phyloP scores from a whole-genome alignment of 495 filamentous ascomycete species.

The Amphirosellinia nigrospora region DNA sequence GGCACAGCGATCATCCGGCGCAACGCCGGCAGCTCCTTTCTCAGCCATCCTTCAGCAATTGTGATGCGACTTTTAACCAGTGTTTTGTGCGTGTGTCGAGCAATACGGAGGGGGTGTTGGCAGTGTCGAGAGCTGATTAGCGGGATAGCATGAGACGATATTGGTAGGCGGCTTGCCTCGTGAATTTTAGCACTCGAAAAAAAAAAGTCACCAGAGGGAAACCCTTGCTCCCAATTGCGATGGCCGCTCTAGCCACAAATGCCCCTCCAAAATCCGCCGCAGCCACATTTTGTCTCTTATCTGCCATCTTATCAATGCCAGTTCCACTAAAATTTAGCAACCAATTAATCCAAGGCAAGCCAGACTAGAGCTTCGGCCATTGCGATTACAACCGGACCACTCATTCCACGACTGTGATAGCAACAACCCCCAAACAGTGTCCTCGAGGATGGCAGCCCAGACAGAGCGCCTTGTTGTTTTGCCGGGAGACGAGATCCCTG shows the following conservation, averaged over 20 bases:
- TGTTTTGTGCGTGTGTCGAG: background rate
- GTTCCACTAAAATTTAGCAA: slow-evolving; percentile 27
- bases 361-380: too few relatives aligned
- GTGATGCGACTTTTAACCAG: background rate
- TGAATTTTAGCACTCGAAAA: slow-evolving; percentile 32
- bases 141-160: slow-evolving; percentile 8
- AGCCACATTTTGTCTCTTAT: slow-evolving; percentile 20
- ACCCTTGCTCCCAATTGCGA: slow-evolving; percentile 9
- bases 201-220: slow-evolving; percentile 27
- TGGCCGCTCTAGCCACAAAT: slow-evolving; percentile 30
- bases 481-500: slow-evolving; percentile 77
- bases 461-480: slow-evolving; percentile 64
- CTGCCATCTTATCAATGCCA: background rate
- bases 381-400: background rate
- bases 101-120: slow-evolving; percentile 7
- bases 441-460: slow-evolving; percentile 48
- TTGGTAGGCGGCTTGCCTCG: slow-evolving; percentile 3
- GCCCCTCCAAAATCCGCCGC: slow-evolving; percentile 32
- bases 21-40: slow-evolving; percentile 37
- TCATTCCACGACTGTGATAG: slow-evolving; percentile 1
- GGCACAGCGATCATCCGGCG: slow-evolving; percentile 69
- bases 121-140: slow-evolving; percentile 8
- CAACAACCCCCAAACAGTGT: background rate
- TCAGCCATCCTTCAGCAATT: slow-evolving; percentile 44
- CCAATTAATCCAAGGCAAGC: background rate